Base-by-base conservation (phyloP, 148 eudicot genomes). In the Euryodendron excelsum region DNA sequence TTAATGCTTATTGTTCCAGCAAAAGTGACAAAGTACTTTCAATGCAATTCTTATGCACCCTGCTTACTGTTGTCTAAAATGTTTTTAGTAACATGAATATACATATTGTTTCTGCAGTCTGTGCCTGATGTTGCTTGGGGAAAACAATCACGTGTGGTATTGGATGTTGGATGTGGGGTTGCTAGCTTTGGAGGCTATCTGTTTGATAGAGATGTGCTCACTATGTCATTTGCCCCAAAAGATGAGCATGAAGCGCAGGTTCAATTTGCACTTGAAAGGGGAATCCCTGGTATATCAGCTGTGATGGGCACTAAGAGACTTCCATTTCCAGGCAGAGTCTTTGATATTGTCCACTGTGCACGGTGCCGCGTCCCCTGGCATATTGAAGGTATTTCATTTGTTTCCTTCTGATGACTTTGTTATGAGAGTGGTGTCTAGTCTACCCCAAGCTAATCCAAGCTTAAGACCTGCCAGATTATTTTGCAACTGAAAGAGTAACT, bases 361-460 rank as follows among this genome's bases (percentile, higher is more conserved):
- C 90, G 97, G 73, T 94, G 98, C 72, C 84, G 98, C 79, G 98
- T 94, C 62, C 98, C 97, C 8, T 94, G 98, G 97, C 97, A 94
- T 78, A 83, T 89, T 71, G 98, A 94, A 92, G 98, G 98, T 94
- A 87, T 37, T 65, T 75, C 21, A 53, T 69, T 58, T 30, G 0
- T 55, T 58, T 25, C 23, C 64, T 77, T 37, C 14, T 66, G 33
- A 79, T 47, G 21, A 20, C n/a, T 48, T 71, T 30, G 68, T 60
- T 62, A 11, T 60, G 53, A 73, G 65, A 73, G 17, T 56, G 65
- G 31, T 17, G 62, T 15, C 20, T 74, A 1, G 60, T 28, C 23
- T 21, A 28, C 39, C n/a, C 4, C 11, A 34, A 21, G 75, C 10
- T 72, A 31, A 31, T 55, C 47, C 28, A 50, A 33, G 28, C n/a